Evolutionary conservation across 148 eudicot genomes (phyloP), one percentile per base, ranked within the genome.

Genomic region (Arbutus unedo): DNA sequence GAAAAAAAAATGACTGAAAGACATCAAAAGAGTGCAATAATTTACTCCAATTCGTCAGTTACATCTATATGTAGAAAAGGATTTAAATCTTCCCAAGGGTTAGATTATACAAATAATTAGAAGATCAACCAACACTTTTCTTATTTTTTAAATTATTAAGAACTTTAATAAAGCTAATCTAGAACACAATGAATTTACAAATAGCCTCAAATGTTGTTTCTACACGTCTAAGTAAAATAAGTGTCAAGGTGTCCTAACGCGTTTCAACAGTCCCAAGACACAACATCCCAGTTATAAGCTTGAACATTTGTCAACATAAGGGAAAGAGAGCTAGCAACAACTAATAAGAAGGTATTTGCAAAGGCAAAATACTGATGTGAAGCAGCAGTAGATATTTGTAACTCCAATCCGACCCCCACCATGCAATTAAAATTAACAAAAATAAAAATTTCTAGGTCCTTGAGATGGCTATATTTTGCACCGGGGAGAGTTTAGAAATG

Each of bases 331-430:
- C 18, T 64, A 43, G 19, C n/a, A 80, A 70, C 51, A 54, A 44
- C 38, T 6, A 81, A 38, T 38, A 8, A 50, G 4, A 51, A 54
- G 31, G n/a, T 11, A 80, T 38, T 38, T 80, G 8, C 9, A 31
- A 66, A 67, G 62, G 31, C 56, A 79, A 47, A 49, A 25, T 8
- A 7, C 74, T 23, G 9, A 66, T 66, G 21, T 43, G 18, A 44
- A 62, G 57, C 6, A 79, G 11, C 81, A 79, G 74, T n/a, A 21
- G 78, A 14, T 14, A 23, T 74, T 74, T 74, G 78, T 4, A 74
- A 74, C 55, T 72, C 76, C 51, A 44, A 72, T 31, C 54, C 53
- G 23, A 73, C n/a, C 6, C 31, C 75, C 50, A 14, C 8, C 15
- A 5, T 48, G 49, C n/a, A 74, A 53, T 13, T 31, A n/a, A 31